A percentile compares a stretch with the other conserved stretches of the same genome.
phyloP scores from a whole-genome alignment of 345 rosid species.

The Eucalyptus fibrosa region DNA sequence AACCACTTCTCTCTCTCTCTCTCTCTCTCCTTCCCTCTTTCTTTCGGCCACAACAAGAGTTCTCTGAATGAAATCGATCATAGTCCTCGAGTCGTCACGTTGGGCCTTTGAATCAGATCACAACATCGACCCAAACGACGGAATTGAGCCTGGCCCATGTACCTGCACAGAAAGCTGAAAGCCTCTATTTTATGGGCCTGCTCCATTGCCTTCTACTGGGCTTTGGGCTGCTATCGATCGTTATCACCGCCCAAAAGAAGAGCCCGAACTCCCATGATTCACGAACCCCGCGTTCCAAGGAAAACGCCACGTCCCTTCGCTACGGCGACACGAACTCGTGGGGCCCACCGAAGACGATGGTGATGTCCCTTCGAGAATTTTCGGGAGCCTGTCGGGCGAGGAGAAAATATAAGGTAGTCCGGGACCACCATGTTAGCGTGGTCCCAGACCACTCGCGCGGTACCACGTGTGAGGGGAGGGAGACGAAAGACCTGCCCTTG shows the following conservation, averaged over 20 bases:
- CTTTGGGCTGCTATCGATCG: not conserved
- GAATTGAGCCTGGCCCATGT: not conserved
- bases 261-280: not conserved
- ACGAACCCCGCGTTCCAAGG: not conserved
- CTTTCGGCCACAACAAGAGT: not conserved
- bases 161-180: not conserved
- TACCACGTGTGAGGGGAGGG: too few relatives aligned
- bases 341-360: not conserved
- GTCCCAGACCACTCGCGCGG: rapidly evolving
- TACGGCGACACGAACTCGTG: not conserved
- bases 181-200: not conserved
- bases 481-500: rapidly evolving
- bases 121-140: not conserved
- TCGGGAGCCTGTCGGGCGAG: not conserved
- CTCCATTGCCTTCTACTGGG: not conserved
- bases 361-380: not conserved
- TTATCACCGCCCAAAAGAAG: too few relatives aligned
- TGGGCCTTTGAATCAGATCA: not conserved
- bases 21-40: not conserved
- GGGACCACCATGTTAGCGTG: too few relatives aligned
- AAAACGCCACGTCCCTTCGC: not conserved
- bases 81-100: not conserved
- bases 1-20: not conserved
- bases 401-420: too few relatives aligned
- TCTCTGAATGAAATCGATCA: not conserved